Evolutionary conservation across 2,329 filamentous ascomycete genomes (phyloP), one percentile per base, ranked within the genome.

Genomic region (Endoconidiophora laricicola): DNA sequence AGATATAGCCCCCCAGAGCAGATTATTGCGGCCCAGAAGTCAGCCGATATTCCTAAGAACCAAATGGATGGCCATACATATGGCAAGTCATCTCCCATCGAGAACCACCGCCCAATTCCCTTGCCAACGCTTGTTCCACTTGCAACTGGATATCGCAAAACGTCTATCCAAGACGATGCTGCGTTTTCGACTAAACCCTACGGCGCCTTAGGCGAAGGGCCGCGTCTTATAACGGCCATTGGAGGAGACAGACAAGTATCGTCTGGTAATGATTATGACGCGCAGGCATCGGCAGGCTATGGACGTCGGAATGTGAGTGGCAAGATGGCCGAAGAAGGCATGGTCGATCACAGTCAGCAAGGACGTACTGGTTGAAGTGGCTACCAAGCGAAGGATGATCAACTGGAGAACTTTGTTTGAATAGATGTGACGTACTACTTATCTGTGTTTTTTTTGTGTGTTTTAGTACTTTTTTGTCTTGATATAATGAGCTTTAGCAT

Each of bases 291-390:
- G 7, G 54, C 57, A 23, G 58, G 59, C 1, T 66, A 66, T 48
- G 66, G 63, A 16, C 66, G 73, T 44, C 66, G 81, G 43, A 78
- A 81, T 54, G 81, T 85, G 2, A 86, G 81, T 59, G 83, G 83
- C 1, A 85, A 83, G 67, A 63, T 79, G 50, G 81, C 73, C 0
- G 83, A 87, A 61, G 83, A 88, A 60, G 83, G 83, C 2, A 66
- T 73, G 33, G 42, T 46, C 9, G 16, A 46, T 9, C 49, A 50
- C 14, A 22, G 23, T 16, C 16, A 9, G 6, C 37, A 46, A 29
- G 40, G 40, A n/a, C 18, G 33, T 20, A 18, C 40, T 37, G 12
- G 45, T 18, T 48, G 44, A 16, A 22, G 41, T 4, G 29, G 22
- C 23, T 43, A 52, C 16, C 20, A 48, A 43, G 16, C 10, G 18